Base-by-base conservation (phyloP, 2,329 filamentous ascomycete species). In the Hypoxylon sp. region DNA sequence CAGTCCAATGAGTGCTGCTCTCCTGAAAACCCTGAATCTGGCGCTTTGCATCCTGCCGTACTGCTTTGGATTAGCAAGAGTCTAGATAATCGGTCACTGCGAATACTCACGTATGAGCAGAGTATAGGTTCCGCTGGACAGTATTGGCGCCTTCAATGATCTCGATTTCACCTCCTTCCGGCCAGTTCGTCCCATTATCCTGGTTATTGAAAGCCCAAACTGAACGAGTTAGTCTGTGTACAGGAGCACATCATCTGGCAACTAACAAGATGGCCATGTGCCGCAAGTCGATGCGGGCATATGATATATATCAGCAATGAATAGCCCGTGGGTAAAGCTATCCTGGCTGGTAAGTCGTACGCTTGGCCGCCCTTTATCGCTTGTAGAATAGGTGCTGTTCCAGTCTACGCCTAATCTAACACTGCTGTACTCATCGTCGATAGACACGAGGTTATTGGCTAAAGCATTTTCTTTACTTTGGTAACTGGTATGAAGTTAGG, bases 271-370 rank as follows among this genome's bases (percentile, higher is more conserved):
- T 56, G 91, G 90, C 90, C 91, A 93, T 20, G 87, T 83, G 20
- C 91, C 91, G 68, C 91, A 93, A 52, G 86, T 80, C 1, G 87
- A 87, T 1, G 82, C 83, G 2, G 91, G 90, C 89, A 93, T 93
- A 69, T 93, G 90, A 17, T 82, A 81, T 53, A 93, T 84, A 73
- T 93, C 91, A 20, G 90, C 81, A 51, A 93, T 87, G 69, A 93
- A 87, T 8, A 93, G 83, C 0, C 89, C 90, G 68, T 88, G 82
- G 28, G 82, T 85, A 74, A 88, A 93, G 3, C 80, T 76, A 51
- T 85, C 81, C 55, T 86, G 89, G 76, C 88, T 91, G 44, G 87
- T 85, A 11, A 93, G 76, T 15, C 91, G 85, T 39, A 93, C 84
- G 65, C 88, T 91, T 8, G 82, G 80, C 17, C 84, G 76, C n/a